These are phyloP conservation scores for Elsinoe perseae DNA, from an alignment of 2,329 filamentous ascomycete genomes.

Conservation along the genomic window DNA sequence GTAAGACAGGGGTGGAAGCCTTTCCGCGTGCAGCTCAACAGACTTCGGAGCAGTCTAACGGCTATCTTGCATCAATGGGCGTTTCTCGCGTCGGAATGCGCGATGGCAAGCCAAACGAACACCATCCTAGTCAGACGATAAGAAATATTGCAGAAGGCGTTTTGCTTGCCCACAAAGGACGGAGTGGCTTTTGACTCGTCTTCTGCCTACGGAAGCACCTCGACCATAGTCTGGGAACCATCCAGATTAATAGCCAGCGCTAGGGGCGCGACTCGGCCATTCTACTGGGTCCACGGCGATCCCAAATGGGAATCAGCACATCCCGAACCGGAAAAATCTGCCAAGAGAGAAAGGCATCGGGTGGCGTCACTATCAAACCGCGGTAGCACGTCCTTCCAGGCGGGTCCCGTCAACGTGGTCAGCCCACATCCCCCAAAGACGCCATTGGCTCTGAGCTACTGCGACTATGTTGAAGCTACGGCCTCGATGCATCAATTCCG, in stretches of 20 bases:
- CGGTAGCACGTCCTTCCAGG: neutral
- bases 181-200: neutral
- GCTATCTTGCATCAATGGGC: conserved; percentile 2
- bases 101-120: conserved; percentile 5
- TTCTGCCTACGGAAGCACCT: conserved; percentile 9
- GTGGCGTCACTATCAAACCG: neutral
- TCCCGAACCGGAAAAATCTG: neutral
- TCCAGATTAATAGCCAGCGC: neutral
- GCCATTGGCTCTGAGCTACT: neutral
- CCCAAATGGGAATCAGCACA: neutral
- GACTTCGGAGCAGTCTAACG: conserved; percentile 6
- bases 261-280: conserved; percentile 8
- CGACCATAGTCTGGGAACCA: neutral
- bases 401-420: conserved; percentile 9
- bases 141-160: conserved; percentile 1
- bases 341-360: neutral
- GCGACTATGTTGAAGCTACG: neutral
- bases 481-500: conserved; percentile 8
- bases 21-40: neutral
- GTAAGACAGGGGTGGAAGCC: neutral
- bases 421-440: neutral
- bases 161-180: too few relatives aligned
- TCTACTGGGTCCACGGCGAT: neutral
- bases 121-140: neutral
- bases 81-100: conserved; percentile 5